Evolutionary conservation across 495 filamentous ascomycete species (phyloP).

Genomic region (Penicillium riverlandense): DNA sequence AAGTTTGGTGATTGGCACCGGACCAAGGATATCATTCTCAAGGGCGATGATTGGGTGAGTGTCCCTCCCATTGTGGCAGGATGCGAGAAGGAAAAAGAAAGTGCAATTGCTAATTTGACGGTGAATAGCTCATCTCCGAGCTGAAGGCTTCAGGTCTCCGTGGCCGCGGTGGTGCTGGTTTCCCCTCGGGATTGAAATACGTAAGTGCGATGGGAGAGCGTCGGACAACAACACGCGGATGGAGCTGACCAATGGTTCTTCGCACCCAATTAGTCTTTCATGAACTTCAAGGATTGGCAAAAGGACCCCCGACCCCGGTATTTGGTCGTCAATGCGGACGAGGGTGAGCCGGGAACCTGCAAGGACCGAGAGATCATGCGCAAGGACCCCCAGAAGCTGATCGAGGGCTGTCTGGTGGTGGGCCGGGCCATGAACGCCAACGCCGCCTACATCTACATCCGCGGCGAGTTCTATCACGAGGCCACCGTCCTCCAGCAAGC

Average conservation of each 20-base stretch:
- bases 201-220: conserved; percentile 43
- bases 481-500: conserved; percentile 88
- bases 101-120: conserved; percentile 13
- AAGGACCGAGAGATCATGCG: conserved; percentile 99
- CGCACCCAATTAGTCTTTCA: conserved; percentile 70
- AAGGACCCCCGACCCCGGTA: conserved; percentile 95
- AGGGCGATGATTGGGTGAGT: conserved; percentile 92
- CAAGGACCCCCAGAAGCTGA: conserved; percentile 97
- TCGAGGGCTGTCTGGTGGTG: conserved; percentile 95
- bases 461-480: conserved; percentile 97
- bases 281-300: conserved; percentile 99
- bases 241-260: conserved; percentile 4
- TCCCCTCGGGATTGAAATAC: conserved; percentile 98
- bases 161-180: conserved; percentile 94
- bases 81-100: conserved; percentile 4
- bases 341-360: conserved; percentile 98
- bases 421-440: conserved; percentile 97
- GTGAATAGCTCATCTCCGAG: conserved; percentile 76
- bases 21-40: conserved; percentile 95
- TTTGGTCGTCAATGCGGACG: conserved; percentile 95
- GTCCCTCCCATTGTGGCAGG: neutral
- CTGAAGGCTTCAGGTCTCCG: conserved; percentile 93
- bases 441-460: conserved; percentile 98
- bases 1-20: conserved; percentile 99
- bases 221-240: neutral